phyloP scores from a whole-genome alignment of 1,284 basidiomycete species.

The Meira miltonrushii region DNA sequence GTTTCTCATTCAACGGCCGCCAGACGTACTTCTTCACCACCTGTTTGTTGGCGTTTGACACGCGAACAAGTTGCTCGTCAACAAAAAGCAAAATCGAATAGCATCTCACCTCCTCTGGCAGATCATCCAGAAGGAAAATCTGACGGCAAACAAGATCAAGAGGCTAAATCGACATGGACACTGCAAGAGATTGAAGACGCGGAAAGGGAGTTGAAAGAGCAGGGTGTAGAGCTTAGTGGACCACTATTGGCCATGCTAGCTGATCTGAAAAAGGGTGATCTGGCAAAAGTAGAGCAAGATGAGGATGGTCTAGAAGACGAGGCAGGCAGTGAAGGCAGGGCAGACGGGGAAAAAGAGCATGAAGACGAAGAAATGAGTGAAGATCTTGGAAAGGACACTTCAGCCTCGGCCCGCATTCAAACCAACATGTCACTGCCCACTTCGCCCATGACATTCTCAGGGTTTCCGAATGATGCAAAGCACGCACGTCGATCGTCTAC shows the following conservation, averaged over 20 bases:
- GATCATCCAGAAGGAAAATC: too few species aligned
- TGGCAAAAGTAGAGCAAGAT: slow-evolving; percentile 26
- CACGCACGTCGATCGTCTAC: background rate
- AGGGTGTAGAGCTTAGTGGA: slow-evolving; percentile 34
- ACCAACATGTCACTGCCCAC: too few species aligned
- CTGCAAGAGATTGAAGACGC: slow-evolving; percentile 34
- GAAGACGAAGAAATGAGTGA: too few species aligned
- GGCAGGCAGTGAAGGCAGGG: too few species aligned
- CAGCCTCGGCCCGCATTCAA: too few species aligned
- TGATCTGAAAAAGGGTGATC: slow-evolving; percentile 28
- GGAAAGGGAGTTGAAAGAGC: slow-evolving; percentile 26
- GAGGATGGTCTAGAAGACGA: background rate
- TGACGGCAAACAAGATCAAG: background rate
- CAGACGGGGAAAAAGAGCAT: too few species aligned
- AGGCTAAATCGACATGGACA: slow-evolving; percentile 14
- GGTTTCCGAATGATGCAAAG: background rate
- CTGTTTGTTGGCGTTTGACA: slow-evolving; percentile 1
- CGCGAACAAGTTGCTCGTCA: slow-evolving; percentile 20
- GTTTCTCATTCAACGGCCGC: background rate
- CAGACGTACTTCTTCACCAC: background rate
- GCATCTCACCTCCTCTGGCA: background rate
- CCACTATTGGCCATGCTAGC: slow-evolving; percentile 29
- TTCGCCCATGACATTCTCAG: too few species aligned
- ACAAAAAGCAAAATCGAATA: slow-evolving; percentile 13
- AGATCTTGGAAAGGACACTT: too few species aligned